Evolutionary conservation across 2,329 filamentous ascomycete species (phyloP).

Genomic region (Pochonia chlamydosporia): DNA sequence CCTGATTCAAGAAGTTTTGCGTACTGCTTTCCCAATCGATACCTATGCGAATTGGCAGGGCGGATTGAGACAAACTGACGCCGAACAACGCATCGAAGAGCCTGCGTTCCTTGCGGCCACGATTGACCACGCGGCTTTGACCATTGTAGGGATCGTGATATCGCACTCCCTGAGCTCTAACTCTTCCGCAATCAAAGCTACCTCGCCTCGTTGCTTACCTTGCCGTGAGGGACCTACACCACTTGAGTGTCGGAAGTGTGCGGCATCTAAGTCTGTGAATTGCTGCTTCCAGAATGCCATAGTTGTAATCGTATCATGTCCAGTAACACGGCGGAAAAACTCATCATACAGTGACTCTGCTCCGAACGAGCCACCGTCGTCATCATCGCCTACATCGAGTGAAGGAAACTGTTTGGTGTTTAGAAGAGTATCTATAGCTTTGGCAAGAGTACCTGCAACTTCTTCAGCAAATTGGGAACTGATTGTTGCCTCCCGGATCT

Average conservation of each 20-base stretch:
- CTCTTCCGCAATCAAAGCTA: not conserved
- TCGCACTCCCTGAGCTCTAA: not conserved
- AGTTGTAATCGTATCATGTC: not conserved
- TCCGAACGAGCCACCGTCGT: not conserved
- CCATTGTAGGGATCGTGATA: not conserved
- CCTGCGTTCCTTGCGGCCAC: not conserved
- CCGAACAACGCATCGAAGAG: not conserved
- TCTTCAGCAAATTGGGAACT: too few species aligned
- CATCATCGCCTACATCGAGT: not conserved
- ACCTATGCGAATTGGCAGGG: constrained; percentile 11
- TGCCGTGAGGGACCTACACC: not conserved
- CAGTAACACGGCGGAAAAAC: constrained; percentile 8
- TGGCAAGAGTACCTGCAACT: too few species aligned
- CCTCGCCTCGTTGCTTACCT: not conserved
- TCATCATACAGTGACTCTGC: not conserved
- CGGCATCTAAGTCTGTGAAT: constrained; percentile 1
- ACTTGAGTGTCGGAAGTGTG: constrained; percentile 3
- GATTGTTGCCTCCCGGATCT: too few species aligned
- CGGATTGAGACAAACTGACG: not conserved
- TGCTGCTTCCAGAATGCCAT: constrained; percentile 7
- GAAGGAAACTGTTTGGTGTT: too few species aligned
- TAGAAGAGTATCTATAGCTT: too few species aligned
- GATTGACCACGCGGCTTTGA: not conserved
- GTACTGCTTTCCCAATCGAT: constrained; percentile 7
- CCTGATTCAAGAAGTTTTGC: constrained; percentile 1